Evolutionary conservation across 2,329 filamentous ascomycete genomes (phyloP).

Genomic region (Pestalotiopsis fici): DNA sequence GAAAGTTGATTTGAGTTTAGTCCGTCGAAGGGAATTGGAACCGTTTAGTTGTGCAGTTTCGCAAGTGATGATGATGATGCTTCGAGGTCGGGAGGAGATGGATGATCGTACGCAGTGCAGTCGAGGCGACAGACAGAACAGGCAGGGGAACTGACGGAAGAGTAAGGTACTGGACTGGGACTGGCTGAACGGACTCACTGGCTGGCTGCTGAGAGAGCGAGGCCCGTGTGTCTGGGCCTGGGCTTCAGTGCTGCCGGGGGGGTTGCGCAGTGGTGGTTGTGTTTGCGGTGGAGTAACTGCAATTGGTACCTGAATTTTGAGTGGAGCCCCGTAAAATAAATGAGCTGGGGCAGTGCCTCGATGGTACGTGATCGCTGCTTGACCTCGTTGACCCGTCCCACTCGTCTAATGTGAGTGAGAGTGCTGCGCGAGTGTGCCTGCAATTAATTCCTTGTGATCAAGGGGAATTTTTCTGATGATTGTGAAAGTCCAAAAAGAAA

Average conservation of each 20-base stretch:
- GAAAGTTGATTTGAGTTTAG: not conserved
- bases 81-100: not conserved
- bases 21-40: not conserved
- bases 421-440: not conserved
- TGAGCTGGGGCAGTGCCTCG: not conserved
- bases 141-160: not conserved
- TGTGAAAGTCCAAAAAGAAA: not conserved
- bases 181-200: not conserved
- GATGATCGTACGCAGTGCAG: not conserved
- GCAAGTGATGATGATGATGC: not conserved
- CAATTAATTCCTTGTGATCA: not conserved
- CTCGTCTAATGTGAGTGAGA: not conserved
- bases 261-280: not conserved
- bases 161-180: not conserved
- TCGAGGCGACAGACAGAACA: not conserved
- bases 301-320: conserved; percentile 1
- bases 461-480: not conserved
- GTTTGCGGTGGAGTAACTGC: not conserved
- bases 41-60: not conserved
- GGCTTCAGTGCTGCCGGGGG: not conserved
- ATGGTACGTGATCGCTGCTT: not conserved
- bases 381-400: not conserved
- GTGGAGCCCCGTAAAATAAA: not conserved
- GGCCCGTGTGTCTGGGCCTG: conserved; percentile 7
- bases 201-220: not conserved